Percentiles rank a stretch among this genome's conserved stretches.
phyloP scores from a whole-genome alignment of 306 rosid species.

The Cyclanthera cordifolia region DNA sequence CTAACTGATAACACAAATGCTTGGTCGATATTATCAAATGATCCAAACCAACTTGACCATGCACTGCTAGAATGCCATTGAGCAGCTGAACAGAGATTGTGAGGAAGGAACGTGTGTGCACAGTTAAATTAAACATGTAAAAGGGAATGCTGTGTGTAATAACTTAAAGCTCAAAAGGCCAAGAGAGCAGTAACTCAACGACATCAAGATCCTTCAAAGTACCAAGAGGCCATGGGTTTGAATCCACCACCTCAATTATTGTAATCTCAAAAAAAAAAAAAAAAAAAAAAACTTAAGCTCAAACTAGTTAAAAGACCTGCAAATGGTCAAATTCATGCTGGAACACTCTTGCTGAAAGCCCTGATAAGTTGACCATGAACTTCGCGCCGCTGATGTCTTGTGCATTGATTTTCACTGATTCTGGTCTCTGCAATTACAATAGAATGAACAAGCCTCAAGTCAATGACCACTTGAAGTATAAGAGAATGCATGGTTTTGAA shows the following conservation, averaged over 20 bases:
- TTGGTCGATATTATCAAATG: not conserved
- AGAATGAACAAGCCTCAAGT: not conserved
- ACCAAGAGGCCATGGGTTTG: too few species aligned
- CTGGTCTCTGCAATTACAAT: slow-evolving; percentile 59
- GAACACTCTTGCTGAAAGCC: slow-evolving; percentile 79
- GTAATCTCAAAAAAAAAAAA: too few species aligned
- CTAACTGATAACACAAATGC: not conserved
- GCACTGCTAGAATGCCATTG: not conserved
- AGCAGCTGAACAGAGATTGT: not conserved
- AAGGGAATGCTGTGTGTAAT: not conserved
- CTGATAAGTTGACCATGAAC: slow-evolving; percentile 55
- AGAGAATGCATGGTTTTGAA: too few species aligned
- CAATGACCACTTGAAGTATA: not conserved
- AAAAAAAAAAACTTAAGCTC: too few species aligned
- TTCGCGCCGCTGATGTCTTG: slow-evolving; percentile 47
- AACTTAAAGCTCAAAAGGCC: too few species aligned
- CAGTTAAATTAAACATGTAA: not conserved
- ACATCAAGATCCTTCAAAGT: too few species aligned
- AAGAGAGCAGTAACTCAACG: too few species aligned
- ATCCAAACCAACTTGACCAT: not conserved
- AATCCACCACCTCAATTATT: too few species aligned
- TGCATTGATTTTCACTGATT: slow-evolving; percentile 75
- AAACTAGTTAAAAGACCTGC: slow-evolving; percentile 39
- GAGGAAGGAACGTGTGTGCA: slow-evolving; percentile 2
- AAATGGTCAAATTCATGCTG: slow-evolving; percentile 95